These are phyloP conservation scores for Malus hybrid DNA, from an alignment of 331 rosid species.

Conservation along the genomic window DNA sequence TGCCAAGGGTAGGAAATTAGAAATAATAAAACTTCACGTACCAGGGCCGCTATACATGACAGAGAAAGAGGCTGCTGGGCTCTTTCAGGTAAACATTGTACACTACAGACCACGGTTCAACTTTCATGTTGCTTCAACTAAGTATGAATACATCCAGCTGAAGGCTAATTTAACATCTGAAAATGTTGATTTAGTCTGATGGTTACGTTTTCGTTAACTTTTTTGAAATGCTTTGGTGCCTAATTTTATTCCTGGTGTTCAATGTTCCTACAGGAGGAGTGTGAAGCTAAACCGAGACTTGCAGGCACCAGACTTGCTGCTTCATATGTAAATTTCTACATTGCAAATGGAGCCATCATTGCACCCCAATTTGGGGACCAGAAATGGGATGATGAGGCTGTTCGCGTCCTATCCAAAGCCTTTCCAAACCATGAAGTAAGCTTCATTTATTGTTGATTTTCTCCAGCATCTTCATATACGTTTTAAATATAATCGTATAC, in stretches of 20 bases:
- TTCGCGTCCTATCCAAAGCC: slow-evolving; percentile 51
- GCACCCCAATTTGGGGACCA: slow-evolving; percentile 83
- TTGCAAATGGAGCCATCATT: slow-evolving; percentile 76
- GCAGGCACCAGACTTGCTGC: slow-evolving; percentile 81
- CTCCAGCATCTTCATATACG: neutral
- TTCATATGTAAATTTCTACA: slow-evolving; percentile 82
- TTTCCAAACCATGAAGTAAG: slow-evolving; percentile 75
- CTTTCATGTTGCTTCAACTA: slow-evolving; percentile 4
- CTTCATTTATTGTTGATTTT: slow-evolving; percentile 8
- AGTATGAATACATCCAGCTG: too few species aligned
- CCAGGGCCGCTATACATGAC: slow-evolving; percentile 76
- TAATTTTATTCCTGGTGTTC: neutral
- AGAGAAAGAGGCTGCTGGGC: slow-evolving; percentile 67
- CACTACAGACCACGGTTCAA: neutral
- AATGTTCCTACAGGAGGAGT: slow-evolving; percentile 29
- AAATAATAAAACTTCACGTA: slow-evolving; percentile 69
- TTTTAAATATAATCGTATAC: neutral
- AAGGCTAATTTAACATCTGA: too few species aligned
- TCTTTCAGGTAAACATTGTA: slow-evolving; percentile 38
- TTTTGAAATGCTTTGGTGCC: neutral
- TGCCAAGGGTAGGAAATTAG: slow-evolving; percentile 67
- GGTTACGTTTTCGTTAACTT: too few species aligned
- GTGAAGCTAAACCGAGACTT: slow-evolving; percentile 64
- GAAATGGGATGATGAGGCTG: slow-evolving; percentile 79
- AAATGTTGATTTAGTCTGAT: too few species aligned